Percentiles rank a stretch among this genome's conserved stretches.
These are phyloP conservation scores for Sclerotinia minor DNA, from an alignment of 2,329 filamentous ascomycete species.

Conservation along the genomic window DNA sequence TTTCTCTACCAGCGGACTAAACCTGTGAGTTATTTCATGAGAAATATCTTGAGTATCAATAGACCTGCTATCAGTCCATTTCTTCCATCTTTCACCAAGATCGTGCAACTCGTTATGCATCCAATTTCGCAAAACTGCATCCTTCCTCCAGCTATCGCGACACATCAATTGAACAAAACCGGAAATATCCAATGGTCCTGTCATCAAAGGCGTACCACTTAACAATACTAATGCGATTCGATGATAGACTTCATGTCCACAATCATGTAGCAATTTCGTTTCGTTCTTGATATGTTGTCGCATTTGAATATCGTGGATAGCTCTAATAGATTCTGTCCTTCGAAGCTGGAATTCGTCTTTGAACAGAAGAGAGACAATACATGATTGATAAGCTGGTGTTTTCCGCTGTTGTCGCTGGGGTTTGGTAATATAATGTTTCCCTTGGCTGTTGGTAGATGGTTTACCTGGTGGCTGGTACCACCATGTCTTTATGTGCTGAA, in stretches of 20 bases:
- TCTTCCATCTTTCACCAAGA: neutral
- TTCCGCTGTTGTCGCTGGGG: neutral
- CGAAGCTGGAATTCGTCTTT: slow-evolving; percentile 13
- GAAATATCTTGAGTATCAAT: neutral
- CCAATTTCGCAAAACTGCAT: slow-evolving; percentile 4
- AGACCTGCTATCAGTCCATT: slow-evolving; percentile 4
- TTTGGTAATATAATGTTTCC: neutral
- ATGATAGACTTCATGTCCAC: neutral
- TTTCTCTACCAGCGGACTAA: neutral
- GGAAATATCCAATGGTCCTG: neutral
- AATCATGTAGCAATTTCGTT: neutral
- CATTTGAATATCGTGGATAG: slow-evolving; percentile 5
- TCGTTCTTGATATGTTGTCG: neutral
- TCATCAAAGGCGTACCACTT: slow-evolving; percentile 13
- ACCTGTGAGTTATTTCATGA: neutral
- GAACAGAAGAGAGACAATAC: neutral
- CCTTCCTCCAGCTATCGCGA: neutral
- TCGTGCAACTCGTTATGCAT: neutral
- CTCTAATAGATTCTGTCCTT: neutral
- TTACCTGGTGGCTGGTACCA: neutral
- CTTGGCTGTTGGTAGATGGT: neutral
- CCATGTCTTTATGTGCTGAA: neutral
- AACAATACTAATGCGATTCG: neutral
- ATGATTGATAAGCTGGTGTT: neutral
- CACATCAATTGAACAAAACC: slow-evolving; percentile 1